A percentile compares a stretch with the other conserved stretches of the same genome.
These are phyloP conservation scores for Emiliania huxleyi DNA, from an alignment of 78 protist genomes.

Conservation along the genomic window DNA sequence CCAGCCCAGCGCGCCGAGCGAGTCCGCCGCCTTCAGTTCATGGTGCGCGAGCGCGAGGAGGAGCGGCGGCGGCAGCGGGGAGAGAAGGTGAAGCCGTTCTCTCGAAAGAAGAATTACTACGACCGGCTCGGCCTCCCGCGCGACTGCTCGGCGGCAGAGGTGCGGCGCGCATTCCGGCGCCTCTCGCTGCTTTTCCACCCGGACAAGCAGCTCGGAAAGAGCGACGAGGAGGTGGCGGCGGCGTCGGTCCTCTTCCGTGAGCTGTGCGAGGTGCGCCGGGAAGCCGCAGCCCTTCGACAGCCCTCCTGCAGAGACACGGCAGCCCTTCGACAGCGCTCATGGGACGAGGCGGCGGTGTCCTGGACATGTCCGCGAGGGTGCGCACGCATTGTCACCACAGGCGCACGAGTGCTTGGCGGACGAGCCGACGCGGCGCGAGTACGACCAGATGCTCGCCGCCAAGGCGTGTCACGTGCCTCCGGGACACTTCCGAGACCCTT, in stretches of 20 bases:
- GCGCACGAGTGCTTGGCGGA: not conserved
- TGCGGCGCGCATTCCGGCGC: constrained; percentile 41
- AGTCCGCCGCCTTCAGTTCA: not conserved
- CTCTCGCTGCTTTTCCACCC: constrained; percentile 34
- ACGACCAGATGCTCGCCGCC: not conserved
- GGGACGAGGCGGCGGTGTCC: too few relatives aligned
- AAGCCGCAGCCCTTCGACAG: too few relatives aligned
- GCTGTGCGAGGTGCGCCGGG: too few relatives aligned
- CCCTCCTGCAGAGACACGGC: too few relatives aligned
- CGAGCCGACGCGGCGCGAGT: not conserved
- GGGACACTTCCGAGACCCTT: too few relatives aligned
- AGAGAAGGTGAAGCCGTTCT: not conserved
- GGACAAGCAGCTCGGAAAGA: constrained; percentile 24
- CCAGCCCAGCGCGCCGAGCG: not conserved
- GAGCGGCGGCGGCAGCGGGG: not conserved
- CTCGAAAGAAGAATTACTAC: not conserved
- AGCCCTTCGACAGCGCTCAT: too few relatives aligned
- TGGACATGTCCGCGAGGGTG: too few relatives aligned
- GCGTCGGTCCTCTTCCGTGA: not conserved
- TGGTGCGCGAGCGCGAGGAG: not conserved
- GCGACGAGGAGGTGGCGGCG: not conserved
- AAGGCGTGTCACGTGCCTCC: too few relatives aligned
- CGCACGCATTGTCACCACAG: too few relatives aligned
- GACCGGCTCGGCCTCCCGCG: not conserved
- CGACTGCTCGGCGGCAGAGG: not conserved